These are phyloP conservation scores for Sisymbrium altissimum DNA, from an alignment of 345 rosid genomes.

Conservation along the genomic window DNA sequence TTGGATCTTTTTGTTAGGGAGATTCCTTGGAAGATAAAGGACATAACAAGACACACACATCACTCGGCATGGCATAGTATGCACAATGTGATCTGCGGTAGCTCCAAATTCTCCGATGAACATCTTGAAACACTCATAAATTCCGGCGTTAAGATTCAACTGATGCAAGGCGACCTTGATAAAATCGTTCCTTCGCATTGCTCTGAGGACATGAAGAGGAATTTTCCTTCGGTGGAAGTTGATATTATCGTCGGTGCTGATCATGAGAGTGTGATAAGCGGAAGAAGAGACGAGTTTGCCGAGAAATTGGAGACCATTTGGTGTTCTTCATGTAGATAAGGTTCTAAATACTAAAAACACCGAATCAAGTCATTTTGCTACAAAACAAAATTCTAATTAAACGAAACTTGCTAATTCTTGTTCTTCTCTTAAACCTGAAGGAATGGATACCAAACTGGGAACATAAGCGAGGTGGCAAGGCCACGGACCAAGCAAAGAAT, in stretches of 20 bases:
- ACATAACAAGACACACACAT: conserved; percentile 77
- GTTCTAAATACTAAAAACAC: background rate
- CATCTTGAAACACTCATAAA: conserved; percentile 40
- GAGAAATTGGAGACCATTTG: conserved; percentile 20
- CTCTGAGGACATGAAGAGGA: conserved; percentile 45
- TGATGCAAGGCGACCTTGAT: conserved; percentile 62
- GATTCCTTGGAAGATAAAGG: conserved; percentile 43
- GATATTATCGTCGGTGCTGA: conserved; percentile 41
- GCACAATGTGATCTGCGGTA: conserved; percentile 85
- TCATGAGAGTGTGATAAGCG: conserved; percentile 39
- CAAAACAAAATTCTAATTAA: background rate
- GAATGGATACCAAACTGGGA: background rate
- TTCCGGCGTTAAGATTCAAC: conserved; percentile 34
- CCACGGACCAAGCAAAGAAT: background rate
- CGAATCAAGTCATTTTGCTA: background rate
- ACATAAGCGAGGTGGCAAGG: background rate
- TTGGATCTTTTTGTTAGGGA: conserved; percentile 40
- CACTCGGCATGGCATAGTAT: conserved; percentile 87
- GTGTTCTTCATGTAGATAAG: conserved; percentile 18
- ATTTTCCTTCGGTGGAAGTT: conserved; percentile 46
- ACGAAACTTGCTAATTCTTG: background rate
- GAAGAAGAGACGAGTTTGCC: conserved; percentile 28
- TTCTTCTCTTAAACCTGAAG: background rate
- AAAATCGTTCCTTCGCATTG: conserved; percentile 53
- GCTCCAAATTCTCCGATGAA: conserved; percentile 51